Base-by-base conservation (phyloP, 371 early-diverging fungal genomes). In the Batkoa obscura region DNA sequence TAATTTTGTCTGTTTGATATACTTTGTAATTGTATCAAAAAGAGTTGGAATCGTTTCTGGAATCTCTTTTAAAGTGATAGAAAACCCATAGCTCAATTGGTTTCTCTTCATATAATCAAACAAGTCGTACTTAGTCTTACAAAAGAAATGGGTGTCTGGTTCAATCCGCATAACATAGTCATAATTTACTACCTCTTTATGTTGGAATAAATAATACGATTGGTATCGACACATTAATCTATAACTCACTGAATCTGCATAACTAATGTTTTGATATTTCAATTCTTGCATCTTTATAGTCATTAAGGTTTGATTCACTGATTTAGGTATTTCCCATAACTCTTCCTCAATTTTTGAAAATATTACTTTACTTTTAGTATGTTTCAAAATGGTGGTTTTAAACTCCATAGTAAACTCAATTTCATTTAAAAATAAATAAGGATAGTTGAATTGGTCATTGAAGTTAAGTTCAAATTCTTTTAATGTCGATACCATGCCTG, bases 91-190 rank as follows among this genome's bases (percentile, higher is more conserved):
- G 62, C 79, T 76, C 59, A 86, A 83, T 41, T 77, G 74, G 58
- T 81, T 78, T 30, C 79, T 66, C 49, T 72, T 68, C 85, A 90
- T 86, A 61, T 68, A 86, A 60, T 65, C 61, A 68, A 97, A 95
- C 3, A 90, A 88, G 65, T 97, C 97, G 64, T 83, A 79, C 60
- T 81, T 81, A 17, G 97, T 68, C 56, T 90, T 79, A 64, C 97
- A 97, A 57, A 73, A 76, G 59, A 84, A 92, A 38, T 80, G 73
- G 2, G 94, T 93, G 43, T 80, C 83, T 1, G 98, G 98, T 62
- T 97, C 98, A 9, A 97, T 73, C 8, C 98, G 72, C 98, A 97
- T 97, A 66, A 93, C 97, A 64, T 82, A 96, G 60, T 91, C 84
- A 58, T 81, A 85, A 47, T 79, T 67, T 42, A 69, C 69, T 33